Evolutionary conservation across 768 basidiomycete genomes (phyloP).

Genomic region (Lentinula detonsa): DNA sequence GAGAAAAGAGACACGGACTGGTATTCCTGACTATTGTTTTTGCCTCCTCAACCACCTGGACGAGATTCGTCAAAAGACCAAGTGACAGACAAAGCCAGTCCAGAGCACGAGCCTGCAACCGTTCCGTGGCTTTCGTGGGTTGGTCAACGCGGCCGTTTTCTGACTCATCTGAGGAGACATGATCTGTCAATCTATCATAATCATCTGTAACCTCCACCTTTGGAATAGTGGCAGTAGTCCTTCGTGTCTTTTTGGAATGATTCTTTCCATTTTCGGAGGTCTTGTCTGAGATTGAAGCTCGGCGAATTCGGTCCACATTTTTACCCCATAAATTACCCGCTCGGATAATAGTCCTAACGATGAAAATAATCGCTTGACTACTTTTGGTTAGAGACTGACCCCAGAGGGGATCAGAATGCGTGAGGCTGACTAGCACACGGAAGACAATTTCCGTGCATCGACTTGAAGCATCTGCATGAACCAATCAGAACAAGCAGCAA

Average conservation of each 20-base stretch:
- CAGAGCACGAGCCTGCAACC: conserved; percentile 33
- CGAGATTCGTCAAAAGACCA: conserved; percentile 71
- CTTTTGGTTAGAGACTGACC: conserved; percentile 41
- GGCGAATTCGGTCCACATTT: conserved; percentile 2
- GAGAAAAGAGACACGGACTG: conserved; percentile 31
- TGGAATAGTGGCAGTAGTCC: neutral
- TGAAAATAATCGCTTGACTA: conserved; percentile 37
- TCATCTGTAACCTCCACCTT: conserved; percentile 5
- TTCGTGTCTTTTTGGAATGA: conserved; percentile 8
- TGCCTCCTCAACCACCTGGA: conserved; percentile 48
- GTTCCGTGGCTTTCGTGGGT: neutral
- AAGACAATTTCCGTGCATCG: conserved; percentile 53
- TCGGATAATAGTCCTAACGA: conserved; percentile 40
- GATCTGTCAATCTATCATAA: conserved; percentile 14
- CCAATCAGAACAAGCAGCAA: neutral
- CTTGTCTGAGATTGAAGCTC: neutral
- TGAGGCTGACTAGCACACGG: conserved; percentile 66
- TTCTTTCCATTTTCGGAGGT: conserved; percentile 13
- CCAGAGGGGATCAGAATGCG: conserved; percentile 58
- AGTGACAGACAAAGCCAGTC: conserved; percentile 73
- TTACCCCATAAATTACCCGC: conserved; percentile 22
- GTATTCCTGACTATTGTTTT: conserved; percentile 40
- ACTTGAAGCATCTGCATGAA: conserved; percentile 20
- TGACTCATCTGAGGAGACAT: neutral
- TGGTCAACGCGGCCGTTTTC: neutral